Evolutionary conservation across 345 rosid species (phyloP), one percentile per base, ranked within the genome.

Genomic region (Gossypium bickii): DNA sequence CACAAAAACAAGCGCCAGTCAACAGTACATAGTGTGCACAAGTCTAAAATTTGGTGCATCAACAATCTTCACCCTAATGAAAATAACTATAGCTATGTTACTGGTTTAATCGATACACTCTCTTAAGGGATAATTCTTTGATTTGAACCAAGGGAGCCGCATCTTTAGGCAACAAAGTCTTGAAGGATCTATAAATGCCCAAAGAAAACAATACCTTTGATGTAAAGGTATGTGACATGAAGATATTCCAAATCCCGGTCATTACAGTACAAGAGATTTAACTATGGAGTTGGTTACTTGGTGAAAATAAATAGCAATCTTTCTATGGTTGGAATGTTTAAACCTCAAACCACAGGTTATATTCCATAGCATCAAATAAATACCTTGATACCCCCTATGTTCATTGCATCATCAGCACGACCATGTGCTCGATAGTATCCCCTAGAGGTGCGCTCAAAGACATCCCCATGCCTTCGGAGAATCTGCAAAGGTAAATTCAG

Each of bases 331-430:
- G 73, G 25, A 70, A 70, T 24, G 10, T 15, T 45, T 75, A 9
- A 65, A 47, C 9, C 20, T 2, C 43, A 57, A 20, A 38, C 29
- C 52, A 22, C 3, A 20, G 24, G 12, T 47, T 17, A 57, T 59
- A 12, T 34, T 53, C 53, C 59, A 60, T 53, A 29, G 68, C 15
- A 70, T 70, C 66, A 59, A 55, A 70, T 51, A 71, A 15, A 45
- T 84, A 95, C 99, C 98, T 93, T 95, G 76, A 95, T 91, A 43
- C 99, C 98, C 49, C 99, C 99, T 34, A 95, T 88, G 82, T 95
- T 95, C 99, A 95, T 93, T 17, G 97, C 90, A 80, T 95, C 99
- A 86, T 95, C 97, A 57, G 99, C 87, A 60, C 97, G 94, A 6
- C 99, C 99, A 41, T 93, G 99, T 44, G 99, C 99, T 70, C 81